These are phyloP conservation scores for Eleusine indica DNA, from an alignment of 176 grass and related monocot species.

Conservation along the genomic window DNA sequence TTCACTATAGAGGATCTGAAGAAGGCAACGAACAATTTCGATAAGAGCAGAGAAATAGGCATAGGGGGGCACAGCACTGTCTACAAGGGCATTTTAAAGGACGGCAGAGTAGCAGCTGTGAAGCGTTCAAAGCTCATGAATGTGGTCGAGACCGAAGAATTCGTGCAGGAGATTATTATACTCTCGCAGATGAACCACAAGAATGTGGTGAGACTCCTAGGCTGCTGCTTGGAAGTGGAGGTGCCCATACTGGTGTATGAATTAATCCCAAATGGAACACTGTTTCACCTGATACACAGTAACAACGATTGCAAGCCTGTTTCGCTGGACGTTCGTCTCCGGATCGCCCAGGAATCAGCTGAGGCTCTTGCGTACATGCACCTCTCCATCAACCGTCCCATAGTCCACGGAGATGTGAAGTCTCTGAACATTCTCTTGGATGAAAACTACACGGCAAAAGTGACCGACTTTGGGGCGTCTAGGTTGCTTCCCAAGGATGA, in stretches of 20 bases:
- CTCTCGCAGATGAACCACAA: slow-evolving; percentile 53
- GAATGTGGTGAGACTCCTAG: too few relatives aligned
- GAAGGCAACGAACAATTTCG: too few relatives aligned
- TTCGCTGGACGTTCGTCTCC: slow-evolving; percentile 3
- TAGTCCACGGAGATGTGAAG: slow-evolving; percentile 65
- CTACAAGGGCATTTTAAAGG: slow-evolving; percentile 5
- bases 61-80: too few relatives aligned
- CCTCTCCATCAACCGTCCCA: slow-evolving; percentile 43
- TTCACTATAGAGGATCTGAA: slow-evolving; percentile 38
- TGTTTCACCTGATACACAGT: too few relatives aligned
- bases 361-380: slow-evolving; percentile 51
- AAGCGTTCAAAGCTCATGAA: slow-evolving; percentile 35
- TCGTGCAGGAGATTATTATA: slow-evolving; percentile 44
- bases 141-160: slow-evolving; percentile 31
- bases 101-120: slow-evolving; percentile 32
- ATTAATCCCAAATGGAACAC: slow-evolving; percentile 41
- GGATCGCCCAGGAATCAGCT: neutral
- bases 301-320: too few relatives aligned
- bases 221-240: too few relatives aligned
- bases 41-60: too few relatives aligned
- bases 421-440: slow-evolving; percentile 53
- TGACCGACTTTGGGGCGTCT: slow-evolving; percentile 56
- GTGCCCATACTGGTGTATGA: slow-evolving; percentile 42
- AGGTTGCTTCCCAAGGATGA: slow-evolving; percentile 43
- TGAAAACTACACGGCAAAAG: slow-evolving; percentile 35